Base-by-base conservation (phyloP, 768 basidiomycete genomes). In the Cystofilobasidium macerans region DNA sequence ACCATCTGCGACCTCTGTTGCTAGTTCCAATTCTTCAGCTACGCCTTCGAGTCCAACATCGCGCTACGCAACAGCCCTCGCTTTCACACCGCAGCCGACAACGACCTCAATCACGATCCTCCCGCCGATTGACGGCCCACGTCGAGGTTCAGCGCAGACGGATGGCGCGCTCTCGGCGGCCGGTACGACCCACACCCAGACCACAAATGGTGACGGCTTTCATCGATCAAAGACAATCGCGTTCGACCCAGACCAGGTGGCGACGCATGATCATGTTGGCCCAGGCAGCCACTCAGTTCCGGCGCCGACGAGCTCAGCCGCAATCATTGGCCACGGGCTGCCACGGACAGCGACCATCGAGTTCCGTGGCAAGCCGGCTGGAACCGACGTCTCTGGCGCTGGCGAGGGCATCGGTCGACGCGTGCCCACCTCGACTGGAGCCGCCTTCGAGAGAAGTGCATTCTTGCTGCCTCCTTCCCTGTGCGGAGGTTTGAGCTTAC, bases 141-240 rank as follows among this genome's bases (percentile, higher is more conserved):
- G 58, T 3, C 43, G 38, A 2, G 35, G 26, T 5, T 60, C 43
- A 22, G 24, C 35, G 0, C 36, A 60, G 38, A 38, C 58, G 2
- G 35, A 28, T 11, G 13, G 35, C 9, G 36, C 28, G 2, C 58
- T 42, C 24, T 30, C 51, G 16, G 30, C 51, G 5, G 22, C 45
- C 24, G 45, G n/a, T n/a, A 7, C 2, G 9, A 14, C n/a, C 13
- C 8, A 16, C 9, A 36, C 42, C 42, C 42, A 42, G 3, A 20
- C 42, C 16, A 30, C 35, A 3, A 40, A 6, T 18, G 11, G 53
- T 71, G 75, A 76, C 40, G 69, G 69, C 13, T 76, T 76, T 61
- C 75, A 75, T n/a, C 69, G 75, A 20, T 73, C 75, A 20, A 76
- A 74, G 61, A 76, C 76, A 12, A 77, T 77, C 63, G 76, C 76